Evolutionary conservation across 176 grass and related monocot species (phyloP).

Genomic region (Pharus latifolius): DNA sequence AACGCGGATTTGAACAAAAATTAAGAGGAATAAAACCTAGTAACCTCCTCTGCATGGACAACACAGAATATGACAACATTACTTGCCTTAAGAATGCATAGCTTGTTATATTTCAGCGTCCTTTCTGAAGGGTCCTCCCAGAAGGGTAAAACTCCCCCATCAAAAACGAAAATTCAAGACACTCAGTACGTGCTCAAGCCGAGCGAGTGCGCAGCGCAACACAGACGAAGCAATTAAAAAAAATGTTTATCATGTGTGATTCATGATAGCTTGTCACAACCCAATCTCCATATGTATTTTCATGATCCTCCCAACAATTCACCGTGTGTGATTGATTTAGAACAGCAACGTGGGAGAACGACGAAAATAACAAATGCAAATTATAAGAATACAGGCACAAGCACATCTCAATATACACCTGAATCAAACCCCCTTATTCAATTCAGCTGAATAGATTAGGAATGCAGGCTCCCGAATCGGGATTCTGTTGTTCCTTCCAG

Average conservation of each 20-base stretch:
- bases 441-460: constrained; percentile 69
- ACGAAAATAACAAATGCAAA: constrained; percentile 6
- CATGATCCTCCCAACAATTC: constrained; percentile 11
- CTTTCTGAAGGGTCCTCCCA: too few relatives aligned
- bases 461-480: constrained; percentile 58
- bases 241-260: constrained; percentile 17
- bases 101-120: too few relatives aligned
- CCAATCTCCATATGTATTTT: constrained; percentile 3
- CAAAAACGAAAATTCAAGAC: too few relatives aligned
- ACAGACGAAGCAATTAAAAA: neutral
- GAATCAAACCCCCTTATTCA: neutral
- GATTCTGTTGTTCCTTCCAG: constrained; percentile 78
- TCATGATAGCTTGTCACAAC: neutral
- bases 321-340: constrained; percentile 20
- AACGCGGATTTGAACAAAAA: too few relatives aligned
- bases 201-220: too few relatives aligned
- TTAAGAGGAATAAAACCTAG: too few relatives aligned
- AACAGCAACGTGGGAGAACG: constrained; percentile 1
- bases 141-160: too few relatives aligned
- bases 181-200: too few relatives aligned
- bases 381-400: neutral
- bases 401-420: constrained; percentile 16
- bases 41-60: too few relatives aligned
- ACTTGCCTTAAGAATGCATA: too few relatives aligned
- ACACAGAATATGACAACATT: too few relatives aligned